Percentiles rank a stretch among this genome's conserved stretches.
phyloP scores from a whole-genome alignment of 2,329 filamentous ascomycete genomes.

The Hypoxylon sp. region DNA sequence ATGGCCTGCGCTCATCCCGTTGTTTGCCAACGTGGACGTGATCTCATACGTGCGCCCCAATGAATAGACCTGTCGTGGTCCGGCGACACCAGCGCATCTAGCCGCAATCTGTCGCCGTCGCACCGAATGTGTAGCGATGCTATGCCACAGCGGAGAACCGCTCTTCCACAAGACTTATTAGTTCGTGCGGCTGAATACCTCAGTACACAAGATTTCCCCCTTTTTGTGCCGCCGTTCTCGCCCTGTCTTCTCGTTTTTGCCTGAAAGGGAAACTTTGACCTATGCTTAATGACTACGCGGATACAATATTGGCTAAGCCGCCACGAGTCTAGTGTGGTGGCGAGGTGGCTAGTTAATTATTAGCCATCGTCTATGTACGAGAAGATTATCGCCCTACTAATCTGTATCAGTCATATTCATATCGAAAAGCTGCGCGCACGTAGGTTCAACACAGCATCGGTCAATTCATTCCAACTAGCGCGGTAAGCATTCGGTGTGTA shows the following conservation, averaged over 20 bases:
- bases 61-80: background rate
- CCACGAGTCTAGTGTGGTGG: background rate
- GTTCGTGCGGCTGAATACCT: conserved; percentile 28
- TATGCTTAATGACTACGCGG: background rate
- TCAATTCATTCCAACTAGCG: conserved; percentile 7
- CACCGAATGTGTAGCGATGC: background rate
- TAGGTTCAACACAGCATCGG: conserved; percentile 21
- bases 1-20: conserved; percentile 4
- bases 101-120: conserved; percentile 13
- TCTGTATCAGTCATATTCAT: background rate
- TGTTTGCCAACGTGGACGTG: conserved; percentile 11
- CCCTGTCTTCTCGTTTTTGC: background rate
- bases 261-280: background rate
- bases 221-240: background rate
- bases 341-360: conserved; percentile 5
- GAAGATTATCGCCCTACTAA: conserved; percentile 3
- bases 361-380: background rate
- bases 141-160: conserved; percentile 1
- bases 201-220: background rate
- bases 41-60: conserved; percentile 6
- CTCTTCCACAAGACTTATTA: conserved; percentile 12
- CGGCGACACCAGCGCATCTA: conserved; percentile 14
- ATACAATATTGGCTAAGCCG: conserved; percentile 1
- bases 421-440: conserved; percentile 12
- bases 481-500: background rate